These are phyloP conservation scores for Tetrapisispora phaffii DNA, from an alignment of 805 yeast genomes.

Conservation along the genomic window DNA sequence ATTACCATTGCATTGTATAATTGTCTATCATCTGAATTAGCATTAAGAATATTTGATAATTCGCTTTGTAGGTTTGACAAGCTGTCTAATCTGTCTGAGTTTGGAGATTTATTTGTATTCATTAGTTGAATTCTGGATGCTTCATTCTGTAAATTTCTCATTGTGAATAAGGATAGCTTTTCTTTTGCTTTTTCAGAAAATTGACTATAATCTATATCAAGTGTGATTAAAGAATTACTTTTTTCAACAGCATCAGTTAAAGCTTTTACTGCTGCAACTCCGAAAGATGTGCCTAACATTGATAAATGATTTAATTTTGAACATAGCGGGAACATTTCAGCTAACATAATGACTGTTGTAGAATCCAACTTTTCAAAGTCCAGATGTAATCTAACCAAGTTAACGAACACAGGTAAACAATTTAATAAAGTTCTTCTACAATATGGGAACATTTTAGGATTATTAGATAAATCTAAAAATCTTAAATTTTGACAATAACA, in stretches of 20 bases:
- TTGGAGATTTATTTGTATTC: neutral
- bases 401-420: conserved; percentile 57
- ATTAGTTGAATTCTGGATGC: conserved; percentile 23
- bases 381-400: conserved; percentile 55
- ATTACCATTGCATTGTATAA: conserved; percentile 22
- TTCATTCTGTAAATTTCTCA: conserved; percentile 68
- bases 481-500: conserved; percentile 49
- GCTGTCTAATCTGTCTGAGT: conserved; percentile 24
- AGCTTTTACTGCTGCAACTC: conserved; percentile 52
- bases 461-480: conserved; percentile 71
- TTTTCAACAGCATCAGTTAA: conserved; percentile 56
- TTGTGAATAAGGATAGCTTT: conserved; percentile 63
- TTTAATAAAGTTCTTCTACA: conserved; percentile 44
- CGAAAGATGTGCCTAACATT: conserved; percentile 55
- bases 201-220: conserved; percentile 54
- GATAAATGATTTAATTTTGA: conserved; percentile 56
- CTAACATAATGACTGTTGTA: conserved; percentile 47
- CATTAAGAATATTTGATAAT: conserved; percentile 34
- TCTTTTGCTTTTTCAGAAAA: conserved; percentile 53
- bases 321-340: conserved; percentile 69
- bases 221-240: conserved; percentile 50
- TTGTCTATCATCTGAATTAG: conserved; percentile 20
- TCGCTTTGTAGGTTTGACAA: conserved; percentile 51
- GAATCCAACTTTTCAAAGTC: conserved; percentile 55
- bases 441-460: conserved; percentile 60